Evolutionary conservation across 202 grass and related monocot species (phyloP).

Genomic region (Zoysia matrella): DNA sequence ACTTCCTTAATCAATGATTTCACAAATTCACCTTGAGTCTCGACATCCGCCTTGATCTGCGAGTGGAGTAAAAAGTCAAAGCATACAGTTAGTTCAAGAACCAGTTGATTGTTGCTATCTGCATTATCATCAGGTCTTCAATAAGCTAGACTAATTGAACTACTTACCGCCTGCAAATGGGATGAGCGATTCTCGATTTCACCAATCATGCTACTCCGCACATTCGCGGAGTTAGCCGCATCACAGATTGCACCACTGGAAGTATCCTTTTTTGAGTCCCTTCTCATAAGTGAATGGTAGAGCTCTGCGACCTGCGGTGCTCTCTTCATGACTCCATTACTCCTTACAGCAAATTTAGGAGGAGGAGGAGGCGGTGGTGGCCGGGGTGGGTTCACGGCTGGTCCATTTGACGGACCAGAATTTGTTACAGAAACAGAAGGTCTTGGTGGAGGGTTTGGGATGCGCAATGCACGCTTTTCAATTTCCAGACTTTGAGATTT

Average conservation of each 20-base stretch:
- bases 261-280: slow-evolving; percentile 90
- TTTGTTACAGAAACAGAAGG: slow-evolving; percentile 65
- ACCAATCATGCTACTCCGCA: slow-evolving; percentile 97
- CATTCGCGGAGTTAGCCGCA: slow-evolving; percentile 67
- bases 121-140: slow-evolving; percentile 18
- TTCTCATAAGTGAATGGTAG: slow-evolving; percentile 99
- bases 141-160: slow-evolving; percentile 3
- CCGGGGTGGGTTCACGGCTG: slow-evolving; percentile 57
- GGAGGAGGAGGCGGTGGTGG: slow-evolving; percentile 80
- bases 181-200: slow-evolving; percentile 99
- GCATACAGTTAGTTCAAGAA: slow-evolving; percentile 35
- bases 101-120: slow-evolving; percentile 17
- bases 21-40: slow-evolving; percentile 99
- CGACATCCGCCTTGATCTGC: slow-evolving; percentile 97
- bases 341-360: slow-evolving; percentile 71
- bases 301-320: slow-evolving; percentile 95
- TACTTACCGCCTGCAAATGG: slow-evolving; percentile 90
- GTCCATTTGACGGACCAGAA: slow-evolving; percentile 51
- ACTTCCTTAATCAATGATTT: slow-evolving; percentile 99
- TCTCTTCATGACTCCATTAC: slow-evolving; percentile 84
- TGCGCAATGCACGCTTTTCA: slow-evolving; percentile 80
- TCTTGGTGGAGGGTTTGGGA: slow-evolving; percentile 96
- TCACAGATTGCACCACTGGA: slow-evolving; percentile 79
- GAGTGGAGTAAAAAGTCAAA: slow-evolving; percentile 29
- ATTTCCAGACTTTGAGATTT: slow-evolving; percentile 64